Percentiles rank a stretch among this genome's conserved stretches.
phyloP scores from a whole-genome alignment of 768 basidiomycete species.

The Coprinopsis cinerea region DNA sequence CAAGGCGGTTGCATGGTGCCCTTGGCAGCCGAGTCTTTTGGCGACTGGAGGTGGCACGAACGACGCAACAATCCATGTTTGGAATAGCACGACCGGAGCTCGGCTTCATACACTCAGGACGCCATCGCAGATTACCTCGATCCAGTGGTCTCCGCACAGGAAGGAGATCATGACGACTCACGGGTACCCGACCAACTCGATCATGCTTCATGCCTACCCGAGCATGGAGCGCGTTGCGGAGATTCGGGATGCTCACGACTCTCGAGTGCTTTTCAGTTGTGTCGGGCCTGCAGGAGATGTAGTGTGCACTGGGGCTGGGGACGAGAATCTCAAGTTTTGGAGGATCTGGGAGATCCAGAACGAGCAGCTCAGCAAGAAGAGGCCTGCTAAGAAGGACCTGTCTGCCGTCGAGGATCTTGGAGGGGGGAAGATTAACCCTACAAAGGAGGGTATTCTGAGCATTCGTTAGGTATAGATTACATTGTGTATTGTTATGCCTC shows the following conservation, averaged over 20 bases:
- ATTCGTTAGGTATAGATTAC: slow-evolving; percentile 27
- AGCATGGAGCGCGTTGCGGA: slow-evolving; percentile 73
- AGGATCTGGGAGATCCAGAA: slow-evolving; percentile 67
- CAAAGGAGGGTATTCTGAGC: slow-evolving; percentile 42
- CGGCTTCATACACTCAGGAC: slow-evolving; percentile 84
- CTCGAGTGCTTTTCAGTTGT: slow-evolving; percentile 80
- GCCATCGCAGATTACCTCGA: slow-evolving; percentile 85
- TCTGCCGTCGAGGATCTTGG: slow-evolving; percentile 28
- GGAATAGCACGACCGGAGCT: slow-evolving; percentile 91
- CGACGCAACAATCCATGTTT: slow-evolving; percentile 85
- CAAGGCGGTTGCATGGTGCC: slow-evolving; percentile 94
- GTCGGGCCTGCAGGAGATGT: slow-evolving; percentile 87
- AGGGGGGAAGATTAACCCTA: slow-evolving; percentile 39
- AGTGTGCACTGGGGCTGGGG: slow-evolving; percentile 87
- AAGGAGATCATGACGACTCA: slow-evolving; percentile 93
- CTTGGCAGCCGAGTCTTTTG: slow-evolving; percentile 89
- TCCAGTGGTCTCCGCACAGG: slow-evolving; percentile 80
- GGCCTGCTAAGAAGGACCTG: slow-evolving; percentile 39
- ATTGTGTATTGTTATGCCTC: slow-evolving; percentile 19
- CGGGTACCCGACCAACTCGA: slow-evolving; percentile 84
- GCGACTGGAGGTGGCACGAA: slow-evolving; percentile 94
- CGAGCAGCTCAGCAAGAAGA: slow-evolving; percentile 40
- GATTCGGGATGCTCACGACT: slow-evolving; percentile 91
- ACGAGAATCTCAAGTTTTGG: slow-evolving; percentile 98
- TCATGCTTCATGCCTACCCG: slow-evolving; percentile 85